Conservation (phyloP, 768 basidiomycete genomes). For the Suillus cothurnatus region DNA sequence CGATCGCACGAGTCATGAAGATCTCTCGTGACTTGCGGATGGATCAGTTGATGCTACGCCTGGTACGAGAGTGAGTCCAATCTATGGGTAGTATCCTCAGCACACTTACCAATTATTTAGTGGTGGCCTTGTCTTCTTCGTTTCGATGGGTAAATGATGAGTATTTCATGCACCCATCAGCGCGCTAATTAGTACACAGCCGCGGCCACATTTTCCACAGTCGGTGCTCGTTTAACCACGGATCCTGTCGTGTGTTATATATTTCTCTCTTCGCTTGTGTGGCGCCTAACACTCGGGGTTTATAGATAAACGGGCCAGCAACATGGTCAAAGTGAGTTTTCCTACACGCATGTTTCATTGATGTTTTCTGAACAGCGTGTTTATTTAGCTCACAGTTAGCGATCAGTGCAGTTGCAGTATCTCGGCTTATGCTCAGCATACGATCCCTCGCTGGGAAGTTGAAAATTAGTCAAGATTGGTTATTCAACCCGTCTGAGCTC, state of each 20-base stretch:
- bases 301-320: conserved; percentile 10
- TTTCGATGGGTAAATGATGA: conserved; percentile 12
- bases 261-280: neutral
- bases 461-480: conserved; percentile 8
- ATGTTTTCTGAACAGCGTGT: neutral
- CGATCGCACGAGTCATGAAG: conserved; percentile 1
- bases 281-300: neutral
- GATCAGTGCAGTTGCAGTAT: conserved; percentile 12
- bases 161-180: neutral
- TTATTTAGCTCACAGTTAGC: conserved; percentile 9
- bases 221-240: conserved; percentile 6
- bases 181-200: neutral
- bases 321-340: conserved; percentile 10
- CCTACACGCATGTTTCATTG: neutral
- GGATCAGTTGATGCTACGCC: conserved; percentile 8
- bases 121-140: conserved; percentile 12
- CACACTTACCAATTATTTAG: neutral
- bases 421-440: conserved; percentile 18
- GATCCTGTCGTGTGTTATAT: conserved; percentile 3
- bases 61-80: conserved; percentile 11
- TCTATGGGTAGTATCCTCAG: neutral
- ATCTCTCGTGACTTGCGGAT: neutral
- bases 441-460: conserved; percentile 17
- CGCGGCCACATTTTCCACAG: conserved; percentile 8
- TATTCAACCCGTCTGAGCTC: conserved; percentile 19